Conservation (phyloP, 208 protist genomes). For the Trypanosoma melophagium region DNA sequence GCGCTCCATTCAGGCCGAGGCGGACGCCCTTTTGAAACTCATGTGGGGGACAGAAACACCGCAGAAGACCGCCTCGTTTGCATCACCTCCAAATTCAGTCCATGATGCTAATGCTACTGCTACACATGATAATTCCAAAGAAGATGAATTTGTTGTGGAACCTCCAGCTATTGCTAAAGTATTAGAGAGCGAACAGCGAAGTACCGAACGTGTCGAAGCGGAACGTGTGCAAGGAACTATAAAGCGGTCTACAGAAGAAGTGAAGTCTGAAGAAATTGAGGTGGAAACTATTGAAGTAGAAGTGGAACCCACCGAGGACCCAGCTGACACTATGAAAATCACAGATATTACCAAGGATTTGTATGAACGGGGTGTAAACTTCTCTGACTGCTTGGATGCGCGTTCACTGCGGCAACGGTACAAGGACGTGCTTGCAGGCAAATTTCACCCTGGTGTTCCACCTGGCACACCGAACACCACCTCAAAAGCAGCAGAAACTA, state of each 20-base stretch:
- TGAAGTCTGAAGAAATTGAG: slow-evolving; percentile 66
- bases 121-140: neutral
- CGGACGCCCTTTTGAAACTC: slow-evolving; percentile 72
- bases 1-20: slow-evolving; percentile 75
- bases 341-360: slow-evolving; percentile 90
- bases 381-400: slow-evolving; percentile 88
- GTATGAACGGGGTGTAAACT: slow-evolving; percentile 85
- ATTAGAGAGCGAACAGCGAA: slow-evolving; percentile 26
- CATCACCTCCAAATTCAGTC: slow-evolving; percentile 39
- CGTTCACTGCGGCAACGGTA: slow-evolving; percentile 82
- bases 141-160: slow-evolving; percentile 66
- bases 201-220: slow-evolving; percentile 69
- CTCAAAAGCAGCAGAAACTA: slow-evolving; percentile 38
- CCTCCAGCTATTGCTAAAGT: slow-evolving; percentile 59
- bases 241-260: neutral
- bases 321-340: slow-evolving; percentile 77
- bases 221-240: slow-evolving; percentile 47
- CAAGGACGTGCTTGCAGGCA: slow-evolving; percentile 71
- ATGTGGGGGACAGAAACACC: slow-evolving; percentile 80
- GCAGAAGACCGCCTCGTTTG: slow-evolving; percentile 49
- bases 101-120: neutral
- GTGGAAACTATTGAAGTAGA: slow-evolving; percentile 86
- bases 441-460: slow-evolving; percentile 25
- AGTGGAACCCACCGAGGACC: slow-evolving; percentile 51
- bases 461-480: slow-evolving; percentile 31